A percentile compares a stretch with the other conserved stretches of the same genome.
phyloP scores from a whole-genome alignment of 1,139 yeast species.

The Taphrina wiesneri region DNA sequence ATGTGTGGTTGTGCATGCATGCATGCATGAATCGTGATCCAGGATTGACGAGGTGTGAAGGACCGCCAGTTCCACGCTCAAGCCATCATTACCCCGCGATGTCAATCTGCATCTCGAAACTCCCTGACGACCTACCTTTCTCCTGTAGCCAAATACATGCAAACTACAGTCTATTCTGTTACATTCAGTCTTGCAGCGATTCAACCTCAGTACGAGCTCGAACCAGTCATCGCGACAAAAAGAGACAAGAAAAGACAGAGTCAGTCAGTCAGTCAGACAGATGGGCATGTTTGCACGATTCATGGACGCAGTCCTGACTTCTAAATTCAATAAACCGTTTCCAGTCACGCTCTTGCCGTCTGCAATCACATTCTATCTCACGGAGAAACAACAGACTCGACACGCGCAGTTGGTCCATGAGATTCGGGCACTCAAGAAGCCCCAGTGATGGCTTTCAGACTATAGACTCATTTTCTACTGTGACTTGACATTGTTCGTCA shows the following conservation, averaged over 20 bases:
- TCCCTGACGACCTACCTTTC: not conserved
- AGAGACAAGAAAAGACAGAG: too few relatives aligned
- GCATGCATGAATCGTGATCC: not conserved
- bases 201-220: too few relatives aligned
- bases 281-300: constrained; percentile 2
- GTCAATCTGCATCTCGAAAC: not conserved
- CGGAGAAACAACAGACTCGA: constrained; percentile 16
- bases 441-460: too few relatives aligned
- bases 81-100: not conserved
- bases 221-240: too few relatives aligned
- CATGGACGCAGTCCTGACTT: constrained; percentile 14
- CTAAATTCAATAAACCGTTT: constrained; percentile 20
- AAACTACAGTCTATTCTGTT: not conserved
- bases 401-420: constrained; percentile 9
- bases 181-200: not conserved
- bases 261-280: too few relatives aligned
- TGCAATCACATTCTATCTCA: constrained; percentile 18
- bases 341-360: constrained; percentile 13
- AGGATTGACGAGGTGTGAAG: not conserved
- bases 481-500: too few relatives aligned
- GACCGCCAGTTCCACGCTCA: not conserved
- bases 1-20: too few relatives aligned
- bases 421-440: not conserved
- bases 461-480: too few relatives aligned
- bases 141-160: not conserved